Evolutionary conservation across 805 yeast genomes (phyloP), one percentile per base, ranked within the genome.

Genomic region (Hanseniaspora lachancei): DNA sequence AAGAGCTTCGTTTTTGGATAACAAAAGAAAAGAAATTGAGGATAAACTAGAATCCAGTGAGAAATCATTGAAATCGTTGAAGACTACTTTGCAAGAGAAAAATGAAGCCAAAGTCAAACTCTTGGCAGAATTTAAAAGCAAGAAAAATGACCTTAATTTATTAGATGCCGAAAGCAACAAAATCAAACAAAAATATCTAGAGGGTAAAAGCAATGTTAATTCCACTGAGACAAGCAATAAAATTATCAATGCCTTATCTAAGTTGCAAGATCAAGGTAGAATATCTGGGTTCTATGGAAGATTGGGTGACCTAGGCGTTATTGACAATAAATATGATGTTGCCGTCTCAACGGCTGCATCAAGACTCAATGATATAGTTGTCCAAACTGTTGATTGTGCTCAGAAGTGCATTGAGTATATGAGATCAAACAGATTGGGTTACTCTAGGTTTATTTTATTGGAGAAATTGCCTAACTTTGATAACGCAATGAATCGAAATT

Each of bases 321-420:
- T 93, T 60, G 96, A 88, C 65, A 86, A 84, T 60, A 77, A 79
- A 62, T 93, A 85, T 66, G 97, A 95, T 68, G 78, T 89, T 53
- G 98, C 98, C 0, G 80, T 93, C 9, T 89, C 97, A 0, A 93
- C 97, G 0, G 97, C 96, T 0, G 88, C 93, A 60, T 89, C 95
- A 1, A 82, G 89, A 9, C 73, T 93, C 57, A 95, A 91, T 66
- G 91, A 95, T 59, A 81, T 89, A 75, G 97, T 93, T 18, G 97
- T 93, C 2, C 97, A 89, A 49, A 76, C 79, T 4, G 80, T 82
- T 2, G 79, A 77, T 54, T 78, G 81, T 53, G 95, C 88, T 6
- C 84, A 81, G 60, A 78, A 75, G 57, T 85, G 95, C 66, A 84
- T 93, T 55, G 91, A 86, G 43, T 82, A 86, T 63, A 75, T 93